These are phyloP conservation scores for Phytophthora pseudosyringae DNA, from an alignment of 352 stramenopile genomes.

Conservation along the genomic window DNA sequence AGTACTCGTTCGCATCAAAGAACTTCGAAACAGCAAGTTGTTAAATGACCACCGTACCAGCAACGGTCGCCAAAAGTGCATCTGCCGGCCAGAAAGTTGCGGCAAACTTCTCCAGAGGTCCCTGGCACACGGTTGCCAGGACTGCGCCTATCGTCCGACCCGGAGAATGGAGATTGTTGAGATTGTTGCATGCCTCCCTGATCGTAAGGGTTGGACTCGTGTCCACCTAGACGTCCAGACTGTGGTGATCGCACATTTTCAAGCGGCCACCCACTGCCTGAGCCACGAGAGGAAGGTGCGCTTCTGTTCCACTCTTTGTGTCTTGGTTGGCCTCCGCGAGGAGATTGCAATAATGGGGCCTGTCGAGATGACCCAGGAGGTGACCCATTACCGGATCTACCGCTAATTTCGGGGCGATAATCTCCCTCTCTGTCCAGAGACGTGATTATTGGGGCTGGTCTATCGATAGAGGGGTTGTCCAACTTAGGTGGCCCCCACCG, in stretches of 20 bases:
- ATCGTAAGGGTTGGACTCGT: conserved; percentile 27
- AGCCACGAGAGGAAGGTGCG: conserved; percentile 25
- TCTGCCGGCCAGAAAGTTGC: conserved; percentile 69
- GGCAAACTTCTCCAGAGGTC: conserved; percentile 70
- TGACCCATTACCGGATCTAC: conserved; percentile 33
- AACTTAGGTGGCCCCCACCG: conserved; percentile 72
- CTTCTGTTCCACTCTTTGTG: conserved; percentile 45
- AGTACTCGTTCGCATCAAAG: conserved; percentile 15
- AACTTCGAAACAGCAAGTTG: conserved; percentile 13
- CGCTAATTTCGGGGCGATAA: conserved; percentile 25
- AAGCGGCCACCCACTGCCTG: conserved; percentile 32
- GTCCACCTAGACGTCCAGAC: conserved; percentile 37
- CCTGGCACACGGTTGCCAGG: conserved; percentile 46
- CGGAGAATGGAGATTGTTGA: conserved; percentile 35
- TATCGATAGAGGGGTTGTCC: conserved; percentile 39
- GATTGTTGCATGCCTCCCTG: conserved; percentile 29
- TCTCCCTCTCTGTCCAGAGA: conserved; percentile 33
- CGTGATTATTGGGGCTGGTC: conserved; percentile 60
- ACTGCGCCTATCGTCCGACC: conserved; percentile 36
- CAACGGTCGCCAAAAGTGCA: conserved; percentile 85
- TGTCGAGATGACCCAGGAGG: conserved; percentile 27
- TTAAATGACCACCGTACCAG: conserved; percentile 59
- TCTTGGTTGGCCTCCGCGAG: conserved; percentile 20
- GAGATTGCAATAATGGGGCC: conserved; percentile 31
- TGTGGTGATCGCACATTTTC: conserved; percentile 34